Base-by-base conservation (phyloP, 768 basidiomycete species). In the Mycena amicta region DNA sequence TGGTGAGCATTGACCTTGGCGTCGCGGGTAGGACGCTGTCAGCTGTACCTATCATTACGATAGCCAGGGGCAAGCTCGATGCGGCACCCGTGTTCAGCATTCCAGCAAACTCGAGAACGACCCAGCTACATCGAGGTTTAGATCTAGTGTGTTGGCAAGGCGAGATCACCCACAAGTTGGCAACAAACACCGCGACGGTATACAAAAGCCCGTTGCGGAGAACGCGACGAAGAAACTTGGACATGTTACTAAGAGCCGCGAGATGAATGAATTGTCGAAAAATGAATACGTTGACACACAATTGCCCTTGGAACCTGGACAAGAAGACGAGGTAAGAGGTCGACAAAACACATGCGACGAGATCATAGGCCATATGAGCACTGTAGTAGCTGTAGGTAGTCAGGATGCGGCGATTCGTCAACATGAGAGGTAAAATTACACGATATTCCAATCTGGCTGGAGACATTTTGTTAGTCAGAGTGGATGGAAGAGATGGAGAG, bases 1-100 rank as follows among this genome's bases (percentile, higher is more conserved):
- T n/a, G 30, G 45, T 53, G 12, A 55, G 31, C 13, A 26, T 50
- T 0, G 30, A n/a, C 12, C n/a, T 5, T 33, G 11, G 18, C 8
- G 33, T 37, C 33, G 18, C 8, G 18, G 33, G 18, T 8, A 37
- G 18, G n/a, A n/a, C n/a, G n/a, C n/a, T n/a, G n/a, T n/a, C n/a
- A n/a, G 33, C 18, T 18, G 8, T 50, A 54, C 57, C 57, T 6
- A 59, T 59, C 47, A 59, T 22, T 1, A 59, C 46, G 23, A 59
- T 52, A 3, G 57, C 57, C 8, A 59, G 52, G 41, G 57, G 57
- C 3, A 59, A 28, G 8, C 52, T 54, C 4, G 57, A 59, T 13
- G 57, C 57, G 2, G 57, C 57, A 6, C 53, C 53, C 15, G 41
- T 43, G 11, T 20, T 22, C 13, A 55, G 41, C 18, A 55, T 41